A percentile compares a stretch with the other conserved stretches of the same genome.
Conservation (phyloP, 208 protist genomes). For the Zelonia costaricensis region DNA sequence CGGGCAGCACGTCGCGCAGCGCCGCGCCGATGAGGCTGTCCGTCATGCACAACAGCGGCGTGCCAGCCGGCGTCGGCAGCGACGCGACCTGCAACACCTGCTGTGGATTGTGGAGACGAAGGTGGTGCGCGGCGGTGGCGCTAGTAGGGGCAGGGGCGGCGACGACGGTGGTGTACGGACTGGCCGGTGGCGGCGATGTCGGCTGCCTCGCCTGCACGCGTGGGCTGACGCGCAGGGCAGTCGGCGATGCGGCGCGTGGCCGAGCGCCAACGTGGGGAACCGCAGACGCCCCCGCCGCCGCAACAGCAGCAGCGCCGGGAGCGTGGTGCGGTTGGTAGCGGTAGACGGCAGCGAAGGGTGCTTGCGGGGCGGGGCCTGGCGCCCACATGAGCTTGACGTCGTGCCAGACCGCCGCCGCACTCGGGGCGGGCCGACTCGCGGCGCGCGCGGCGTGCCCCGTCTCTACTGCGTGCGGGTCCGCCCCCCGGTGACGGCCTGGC, state of each 20-base stretch:
- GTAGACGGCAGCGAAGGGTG: slow-evolving; percentile 19
- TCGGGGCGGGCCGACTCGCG: not conserved
- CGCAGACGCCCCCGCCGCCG: no score
- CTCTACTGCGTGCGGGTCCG: not conserved
- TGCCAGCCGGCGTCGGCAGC: not conserved
- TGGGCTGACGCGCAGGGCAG: no score
- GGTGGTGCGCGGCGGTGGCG: no score
- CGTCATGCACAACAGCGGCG: slow-evolving; percentile 18
- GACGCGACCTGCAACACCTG: no score
- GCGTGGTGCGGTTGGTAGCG: slow-evolving; percentile 4
- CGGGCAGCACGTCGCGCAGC: slow-evolving; percentile 21
- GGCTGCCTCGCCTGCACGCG: no score
- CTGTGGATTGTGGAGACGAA: not conserved
- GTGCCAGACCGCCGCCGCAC: slow-evolving; percentile 7
- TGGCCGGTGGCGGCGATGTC: no score
- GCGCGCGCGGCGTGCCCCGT: no score
- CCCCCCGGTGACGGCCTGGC: no score
- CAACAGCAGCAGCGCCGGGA: not conserved
- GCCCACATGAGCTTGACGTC: slow-evolving; percentile 28
- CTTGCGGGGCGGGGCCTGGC: not conserved
- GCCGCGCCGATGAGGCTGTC: slow-evolving; percentile 28
- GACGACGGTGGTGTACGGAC: no score
- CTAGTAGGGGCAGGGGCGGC: no score
- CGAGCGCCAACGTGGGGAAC: no score
- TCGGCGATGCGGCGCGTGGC: no score